Evolutionary conservation across 352 stramenopile species (phyloP).

Genomic region (Aphanomyces stellatus): DNA sequence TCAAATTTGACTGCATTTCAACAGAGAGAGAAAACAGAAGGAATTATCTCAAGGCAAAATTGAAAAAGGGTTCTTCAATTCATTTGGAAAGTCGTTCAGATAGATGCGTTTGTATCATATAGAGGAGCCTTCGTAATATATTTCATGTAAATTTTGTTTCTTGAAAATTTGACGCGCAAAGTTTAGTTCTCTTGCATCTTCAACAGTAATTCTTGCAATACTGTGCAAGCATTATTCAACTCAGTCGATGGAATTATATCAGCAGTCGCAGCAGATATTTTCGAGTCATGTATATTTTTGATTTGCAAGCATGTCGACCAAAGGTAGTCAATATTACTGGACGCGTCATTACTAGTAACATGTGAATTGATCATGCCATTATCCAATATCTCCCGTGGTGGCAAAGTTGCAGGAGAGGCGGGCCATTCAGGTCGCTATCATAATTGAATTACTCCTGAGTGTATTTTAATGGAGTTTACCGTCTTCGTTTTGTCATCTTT

Average conservation of each 20-base stretch:
- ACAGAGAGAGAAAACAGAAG: conserved; percentile 36
- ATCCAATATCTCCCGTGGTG: no score
- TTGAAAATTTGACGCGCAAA: not conserved
- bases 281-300: no score
- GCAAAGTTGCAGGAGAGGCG: no score
- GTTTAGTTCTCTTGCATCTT: not conserved
- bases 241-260: not conserved
- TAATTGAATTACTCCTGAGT: no score
- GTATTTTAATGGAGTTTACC: no score
- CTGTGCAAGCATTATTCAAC: not conserved
- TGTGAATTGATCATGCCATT: no score
- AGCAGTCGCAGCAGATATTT: conserved; percentile 13
- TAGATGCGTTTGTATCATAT: conserved; percentile 20
- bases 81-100: conserved; percentile 69
- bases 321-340: no score
- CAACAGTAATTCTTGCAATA: no score
- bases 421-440: no score
- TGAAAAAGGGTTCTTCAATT: conserved; percentile 63
- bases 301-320: no score
- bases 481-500: no score
- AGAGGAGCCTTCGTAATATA: not conserved
- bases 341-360: no score
- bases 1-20: not conserved
- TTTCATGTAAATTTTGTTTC: not conserved
- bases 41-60: conserved; percentile 50